Evolutionary conservation across 108 stramenopile genomes (phyloP).

Genomic region (Skeletonema grethae): DNA sequence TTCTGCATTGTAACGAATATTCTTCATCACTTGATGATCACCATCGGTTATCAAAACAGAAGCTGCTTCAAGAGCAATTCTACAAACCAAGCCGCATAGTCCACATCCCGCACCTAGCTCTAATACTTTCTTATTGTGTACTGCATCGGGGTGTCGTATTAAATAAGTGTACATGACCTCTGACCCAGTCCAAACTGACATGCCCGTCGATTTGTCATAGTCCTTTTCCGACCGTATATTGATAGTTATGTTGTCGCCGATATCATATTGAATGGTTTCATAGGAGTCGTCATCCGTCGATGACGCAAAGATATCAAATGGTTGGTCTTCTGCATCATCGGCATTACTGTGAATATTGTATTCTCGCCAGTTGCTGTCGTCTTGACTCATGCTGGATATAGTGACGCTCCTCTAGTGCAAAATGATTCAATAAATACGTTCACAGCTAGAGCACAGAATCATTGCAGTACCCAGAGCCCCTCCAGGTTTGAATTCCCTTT

Average conservation of each 20-base stretch:
- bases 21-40: neutral
- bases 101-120: neutral
- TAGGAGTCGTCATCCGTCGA: neutral
- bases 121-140: neutral
- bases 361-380: neutral
- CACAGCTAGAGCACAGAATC: too few species aligned
- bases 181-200: neutral
- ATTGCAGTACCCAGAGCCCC: too few species aligned
- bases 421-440: too few species aligned
- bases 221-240: neutral
- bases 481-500: too few species aligned
- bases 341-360: neutral
- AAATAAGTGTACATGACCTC: neutral
- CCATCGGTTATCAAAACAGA: neutral
- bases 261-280: neutral
- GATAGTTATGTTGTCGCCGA: neutral
- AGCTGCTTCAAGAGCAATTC: neutral
- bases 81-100: neutral
- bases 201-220: neutral
- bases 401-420: too few species aligned
- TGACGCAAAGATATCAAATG: neutral
- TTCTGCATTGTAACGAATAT: neutral
- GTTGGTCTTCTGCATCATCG: neutral
- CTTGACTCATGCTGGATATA: neutral
- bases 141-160: neutral